A percentile compares a stretch with the other conserved stretches of the same genome.
These are phyloP conservation scores for Acacia melanoxylon DNA, from an alignment of 306 rosid species.

Conservation along the genomic window DNA sequence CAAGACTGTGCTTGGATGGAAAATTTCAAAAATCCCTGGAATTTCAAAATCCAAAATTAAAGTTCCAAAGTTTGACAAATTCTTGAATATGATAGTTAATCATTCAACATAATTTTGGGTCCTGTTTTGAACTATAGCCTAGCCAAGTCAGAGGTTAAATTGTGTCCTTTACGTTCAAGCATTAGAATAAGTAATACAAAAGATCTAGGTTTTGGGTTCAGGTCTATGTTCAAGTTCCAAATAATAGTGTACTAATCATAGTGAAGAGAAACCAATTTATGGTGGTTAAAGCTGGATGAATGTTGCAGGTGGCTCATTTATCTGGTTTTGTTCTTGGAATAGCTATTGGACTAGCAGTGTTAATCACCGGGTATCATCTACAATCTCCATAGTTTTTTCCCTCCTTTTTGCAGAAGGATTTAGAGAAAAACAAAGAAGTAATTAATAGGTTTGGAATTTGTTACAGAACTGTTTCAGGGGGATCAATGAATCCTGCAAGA, in stretches of 20 bases:
- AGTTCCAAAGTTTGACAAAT: background rate
- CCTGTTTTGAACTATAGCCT: background rate
- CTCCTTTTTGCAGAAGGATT: background rate
- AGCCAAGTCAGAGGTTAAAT: background rate
- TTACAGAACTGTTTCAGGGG: conserved; percentile 82
- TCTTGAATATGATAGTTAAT: background rate
- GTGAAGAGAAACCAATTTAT: background rate
- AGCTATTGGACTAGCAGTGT: conserved; percentile 68
- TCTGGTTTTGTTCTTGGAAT: conserved; percentile 82
- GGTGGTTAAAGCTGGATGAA: background rate
- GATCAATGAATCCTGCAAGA: conserved; percentile 92
- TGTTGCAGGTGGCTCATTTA: conserved; percentile 62
- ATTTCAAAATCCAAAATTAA: background rate
- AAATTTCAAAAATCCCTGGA: background rate
- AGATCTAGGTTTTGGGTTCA: background rate
- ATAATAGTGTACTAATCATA: background rate
- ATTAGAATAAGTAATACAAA: background rate
- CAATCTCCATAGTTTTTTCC: background rate
- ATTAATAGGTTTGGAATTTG: background rate
- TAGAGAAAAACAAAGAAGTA: no score
- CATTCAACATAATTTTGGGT: background rate
- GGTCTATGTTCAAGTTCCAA: background rate
- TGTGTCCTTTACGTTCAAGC: background rate
- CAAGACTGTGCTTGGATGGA: background rate
- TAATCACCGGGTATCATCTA: conserved; percentile 66